Conservation (phyloP, 208 protist species). For the Porcisia deanei region DNA sequence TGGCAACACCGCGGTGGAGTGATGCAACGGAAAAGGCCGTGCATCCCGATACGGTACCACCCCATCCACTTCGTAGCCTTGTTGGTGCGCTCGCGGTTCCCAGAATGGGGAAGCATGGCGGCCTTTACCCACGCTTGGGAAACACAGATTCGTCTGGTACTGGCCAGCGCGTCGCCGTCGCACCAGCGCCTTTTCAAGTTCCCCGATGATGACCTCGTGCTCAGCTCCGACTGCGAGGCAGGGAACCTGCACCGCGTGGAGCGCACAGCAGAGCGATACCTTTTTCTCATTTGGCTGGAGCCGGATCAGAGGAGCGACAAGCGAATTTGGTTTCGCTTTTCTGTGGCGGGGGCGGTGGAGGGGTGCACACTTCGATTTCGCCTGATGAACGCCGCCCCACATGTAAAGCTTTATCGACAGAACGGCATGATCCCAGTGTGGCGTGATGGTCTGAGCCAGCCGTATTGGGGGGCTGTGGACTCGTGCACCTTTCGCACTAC, state of each 20-base stretch:
- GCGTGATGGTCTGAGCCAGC: slow-evolving; percentile 48
- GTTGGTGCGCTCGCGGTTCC: slow-evolving; percentile 46
- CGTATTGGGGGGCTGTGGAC: slow-evolving; percentile 69
- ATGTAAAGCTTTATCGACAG: slow-evolving; percentile 75
- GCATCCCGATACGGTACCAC: slow-evolving; percentile 50
- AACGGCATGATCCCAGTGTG: slow-evolving; percentile 86
- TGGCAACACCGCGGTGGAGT: slow-evolving; percentile 17
- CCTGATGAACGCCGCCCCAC: slow-evolving; percentile 75
- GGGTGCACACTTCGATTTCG: slow-evolving; percentile 54
- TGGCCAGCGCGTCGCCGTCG: slow-evolving; percentile 54
- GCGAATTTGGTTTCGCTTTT: slow-evolving; percentile 89
- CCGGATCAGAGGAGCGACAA: slow-evolving; percentile 71
- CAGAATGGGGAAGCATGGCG: slow-evolving; percentile 50
- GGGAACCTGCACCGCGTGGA: slow-evolving; percentile 87
- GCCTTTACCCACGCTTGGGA: slow-evolving; percentile 72
- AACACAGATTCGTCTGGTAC: slow-evolving; percentile 67
- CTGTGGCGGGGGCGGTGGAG: slow-evolving; percentile 50
- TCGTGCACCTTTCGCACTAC: slow-evolving; percentile 68
- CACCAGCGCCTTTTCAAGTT: slow-evolving; percentile 71
- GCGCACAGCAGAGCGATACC: slow-evolving; percentile 37
- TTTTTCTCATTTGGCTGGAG: slow-evolving; percentile 78
- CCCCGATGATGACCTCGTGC: slow-evolving; percentile 46
- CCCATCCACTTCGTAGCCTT: slow-evolving; percentile 56
- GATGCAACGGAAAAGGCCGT: slow-evolving; percentile 35
- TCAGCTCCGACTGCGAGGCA: slow-evolving; percentile 75